Conservation (phyloP, 1,139 yeast species). For the Diutina neorugosa region DNA sequence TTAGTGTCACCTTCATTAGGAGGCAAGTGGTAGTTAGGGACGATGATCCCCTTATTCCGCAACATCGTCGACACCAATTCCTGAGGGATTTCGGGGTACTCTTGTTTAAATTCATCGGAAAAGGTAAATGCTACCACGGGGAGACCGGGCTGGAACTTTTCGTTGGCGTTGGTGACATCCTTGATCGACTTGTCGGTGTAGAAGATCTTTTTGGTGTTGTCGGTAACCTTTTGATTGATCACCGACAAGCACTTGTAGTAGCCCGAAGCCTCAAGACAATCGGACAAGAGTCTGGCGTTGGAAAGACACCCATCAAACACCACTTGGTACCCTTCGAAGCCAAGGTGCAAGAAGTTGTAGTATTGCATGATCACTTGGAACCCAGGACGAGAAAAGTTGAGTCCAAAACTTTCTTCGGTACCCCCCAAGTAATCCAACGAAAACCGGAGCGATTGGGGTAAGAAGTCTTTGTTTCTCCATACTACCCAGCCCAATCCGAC, state of each 20-base stretch:
- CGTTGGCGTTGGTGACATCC: constrained; percentile 14
- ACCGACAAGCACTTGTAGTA: constrained; percentile 68
- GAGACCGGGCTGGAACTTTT: constrained; percentile 55
- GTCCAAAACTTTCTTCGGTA: constrained; percentile 72
- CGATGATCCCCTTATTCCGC: constrained; percentile 75
- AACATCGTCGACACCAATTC: constrained; percentile 58
- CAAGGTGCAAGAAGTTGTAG: constrained; percentile 62
- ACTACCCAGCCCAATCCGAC: constrained; percentile 92
- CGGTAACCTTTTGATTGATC: constrained; percentile 43
- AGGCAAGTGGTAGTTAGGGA: constrained; percentile 85
- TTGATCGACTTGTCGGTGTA: constrained; percentile 8
- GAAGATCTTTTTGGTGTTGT: constrained; percentile 10
- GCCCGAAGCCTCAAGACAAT: constrained; percentile 50
- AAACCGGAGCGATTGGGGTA: constrained; percentile 66
- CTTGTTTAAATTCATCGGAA: constrained; percentile 39
- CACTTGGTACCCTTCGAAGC: constrained; percentile 55
- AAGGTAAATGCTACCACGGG: constrained; percentile 86
- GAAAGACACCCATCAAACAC: constrained; percentile 51
- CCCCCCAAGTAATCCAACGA: constrained; percentile 82
- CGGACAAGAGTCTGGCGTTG: constrained; percentile 60
- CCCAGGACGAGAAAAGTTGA: constrained; percentile 89
- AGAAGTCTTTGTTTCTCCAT: constrained; percentile 54
- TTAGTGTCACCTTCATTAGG: constrained; percentile 43
- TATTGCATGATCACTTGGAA: constrained; percentile 84
- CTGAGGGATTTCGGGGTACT: constrained; percentile 81